A percentile compares a stretch with the other conserved stretches of the same genome.
phyloP scores from a whole-genome alignment of 2,329 filamentous ascomycete species.

The Botrytis aclada region DNA sequence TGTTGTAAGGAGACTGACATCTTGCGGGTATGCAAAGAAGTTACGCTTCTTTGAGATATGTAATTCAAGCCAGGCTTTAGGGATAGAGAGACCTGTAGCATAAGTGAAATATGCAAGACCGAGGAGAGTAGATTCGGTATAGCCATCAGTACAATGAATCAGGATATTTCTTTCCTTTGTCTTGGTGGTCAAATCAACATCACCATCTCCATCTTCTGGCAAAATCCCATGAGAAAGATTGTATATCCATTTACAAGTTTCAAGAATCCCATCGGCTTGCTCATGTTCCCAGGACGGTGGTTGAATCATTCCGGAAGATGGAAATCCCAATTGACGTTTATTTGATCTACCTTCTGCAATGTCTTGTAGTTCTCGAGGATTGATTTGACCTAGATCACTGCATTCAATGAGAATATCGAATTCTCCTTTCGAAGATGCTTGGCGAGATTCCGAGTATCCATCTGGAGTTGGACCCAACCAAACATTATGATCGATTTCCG shows the following conservation, averaged over 20 bases:
- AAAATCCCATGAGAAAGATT: slow-evolving; percentile 47
- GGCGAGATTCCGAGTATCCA: slow-evolving; percentile 43
- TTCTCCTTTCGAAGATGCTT: slow-evolving; percentile 46
- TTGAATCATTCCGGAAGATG: slow-evolving; percentile 89
- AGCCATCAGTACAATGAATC: slow-evolving; percentile 92
- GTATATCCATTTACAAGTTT: slow-evolving; percentile 88
- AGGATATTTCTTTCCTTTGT: slow-evolving; percentile 61
- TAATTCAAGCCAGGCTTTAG: slow-evolving; percentile 82
- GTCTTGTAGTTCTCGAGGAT: slow-evolving; percentile 61
- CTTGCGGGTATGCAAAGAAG: slow-evolving; percentile 92
- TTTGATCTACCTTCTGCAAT: slow-evolving; percentile 53
- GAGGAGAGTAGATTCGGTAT: slow-evolving; percentile 89
- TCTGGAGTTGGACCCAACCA: slow-evolving; percentile 88
- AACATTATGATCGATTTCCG: slow-evolving; percentile 85
- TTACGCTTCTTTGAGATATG: slow-evolving; percentile 81
- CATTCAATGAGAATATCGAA: slow-evolving; percentile 89
- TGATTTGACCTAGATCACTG: slow-evolving; percentile 76
- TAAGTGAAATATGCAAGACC: slow-evolving; percentile 93
- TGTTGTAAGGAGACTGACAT: slow-evolving; percentile 75
- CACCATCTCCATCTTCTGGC: slow-evolving; percentile 47
- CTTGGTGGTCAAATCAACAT: slow-evolving; percentile 49
- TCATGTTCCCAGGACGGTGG: slow-evolving; percentile 78
- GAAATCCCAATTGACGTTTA: slow-evolving; percentile 61
- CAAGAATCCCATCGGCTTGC: slow-evolving; percentile 80
- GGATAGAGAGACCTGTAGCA: slow-evolving; percentile 74